Conservation (phyloP, 1,139 yeast species). For the Petasospora fabianii region DNA sequence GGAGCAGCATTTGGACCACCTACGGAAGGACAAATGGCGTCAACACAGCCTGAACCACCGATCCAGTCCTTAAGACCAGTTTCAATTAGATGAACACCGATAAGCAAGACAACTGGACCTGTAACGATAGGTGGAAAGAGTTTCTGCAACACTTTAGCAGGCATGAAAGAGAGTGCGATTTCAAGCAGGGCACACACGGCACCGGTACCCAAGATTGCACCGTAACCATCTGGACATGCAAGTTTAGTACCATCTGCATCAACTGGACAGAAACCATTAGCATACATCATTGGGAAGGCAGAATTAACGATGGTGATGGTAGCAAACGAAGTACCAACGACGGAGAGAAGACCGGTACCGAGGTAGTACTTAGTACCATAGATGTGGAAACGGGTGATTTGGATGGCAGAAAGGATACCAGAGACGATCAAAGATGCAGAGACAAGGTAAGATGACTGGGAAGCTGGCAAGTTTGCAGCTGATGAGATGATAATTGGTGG, state of each 20-base stretch:
- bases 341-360: conserved; percentile 85
- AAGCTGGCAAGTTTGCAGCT: conserved; percentile 52
- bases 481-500: conserved; percentile 72
- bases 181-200: conserved; percentile 72
- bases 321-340: conserved; percentile 87
- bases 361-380: conserved; percentile 67
- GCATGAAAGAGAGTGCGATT: conserved; percentile 67
- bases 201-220: conserved; percentile 80
- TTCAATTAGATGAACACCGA: conserved; percentile 65
- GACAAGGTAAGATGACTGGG: conserved; percentile 63
- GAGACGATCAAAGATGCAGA: conserved; percentile 73
- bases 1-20: conserved; percentile 52
- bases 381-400: conserved; percentile 77
- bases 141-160: conserved; percentile 64
- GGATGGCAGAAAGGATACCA: conserved; percentile 69
- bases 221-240: conserved; percentile 88
- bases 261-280: conserved; percentile 61
- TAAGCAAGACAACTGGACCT: conserved; percentile 84
- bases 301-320: conserved; percentile 76
- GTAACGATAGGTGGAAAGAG: conserved; percentile 87
- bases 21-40: conserved; percentile 40
- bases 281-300: conserved; percentile 78
- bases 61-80: conserved; percentile 81
- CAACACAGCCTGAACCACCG: conserved; percentile 79
- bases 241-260: conserved; percentile 58